Evolutionary conservation across 306 rosid genomes (phyloP).

Genomic region (Casuarina equisetifolia): DNA sequence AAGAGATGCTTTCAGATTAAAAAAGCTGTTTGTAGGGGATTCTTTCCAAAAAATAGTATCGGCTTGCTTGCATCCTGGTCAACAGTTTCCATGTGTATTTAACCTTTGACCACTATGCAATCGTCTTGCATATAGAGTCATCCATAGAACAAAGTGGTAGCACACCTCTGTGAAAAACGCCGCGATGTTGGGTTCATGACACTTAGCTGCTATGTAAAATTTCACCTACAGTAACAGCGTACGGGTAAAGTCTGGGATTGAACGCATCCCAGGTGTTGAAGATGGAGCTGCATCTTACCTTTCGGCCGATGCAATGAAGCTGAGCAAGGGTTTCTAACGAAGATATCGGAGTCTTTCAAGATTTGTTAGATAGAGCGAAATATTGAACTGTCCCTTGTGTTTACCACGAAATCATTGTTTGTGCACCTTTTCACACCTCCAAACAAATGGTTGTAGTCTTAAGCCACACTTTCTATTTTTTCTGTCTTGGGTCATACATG

Average conservation of each 20-base stretch:
- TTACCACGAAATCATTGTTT: background rate
- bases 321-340: background rate
- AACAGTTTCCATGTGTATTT: constrained; percentile 23
- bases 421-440: background rate
- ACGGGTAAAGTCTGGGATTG: constrained; percentile 19
- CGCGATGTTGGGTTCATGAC: constrained; percentile 16
- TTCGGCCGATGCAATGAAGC: background rate
- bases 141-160: constrained; percentile 4
- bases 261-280: constrained; percentile 13
- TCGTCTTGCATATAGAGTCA: constrained; percentile 29
- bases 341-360: background rate
- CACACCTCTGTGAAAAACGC: constrained; percentile 10
- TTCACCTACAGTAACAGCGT: constrained; percentile 21
- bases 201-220: constrained; percentile 8
- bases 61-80: constrained; percentile 13
- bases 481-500: background rate
- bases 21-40: constrained; percentile 24
- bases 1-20: constrained; percentile 89
- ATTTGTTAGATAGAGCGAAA: constrained; percentile 9
- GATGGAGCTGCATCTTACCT: constrained; percentile 9
- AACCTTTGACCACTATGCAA: background rate
- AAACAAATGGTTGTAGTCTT: background rate
- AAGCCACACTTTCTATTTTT: background rate
- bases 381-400: constrained; percentile 3
- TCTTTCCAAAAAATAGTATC: constrained; percentile 20